These are phyloP conservation scores for Talaromyces trachyspermus DNA, from an alignment of 495 filamentous ascomycete genomes.

Conservation along the genomic window DNA sequence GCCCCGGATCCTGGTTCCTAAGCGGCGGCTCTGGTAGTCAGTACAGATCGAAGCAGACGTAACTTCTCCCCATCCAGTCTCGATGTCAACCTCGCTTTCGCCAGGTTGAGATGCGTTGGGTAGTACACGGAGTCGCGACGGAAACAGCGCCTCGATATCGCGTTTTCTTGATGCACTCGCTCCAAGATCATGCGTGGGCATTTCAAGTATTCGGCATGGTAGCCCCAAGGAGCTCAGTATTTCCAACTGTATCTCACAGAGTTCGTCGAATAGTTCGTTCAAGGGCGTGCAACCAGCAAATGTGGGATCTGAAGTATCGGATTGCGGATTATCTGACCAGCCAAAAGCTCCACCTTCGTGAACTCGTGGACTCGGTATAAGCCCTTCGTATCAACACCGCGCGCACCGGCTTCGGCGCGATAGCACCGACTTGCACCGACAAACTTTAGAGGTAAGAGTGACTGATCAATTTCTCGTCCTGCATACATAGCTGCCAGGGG, in stretches of 20 bases:
- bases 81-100: constrained; percentile 29
- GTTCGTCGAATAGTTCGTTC: constrained; percentile 65
- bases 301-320: constrained; percentile 14
- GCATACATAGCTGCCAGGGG: constrained; percentile 84
- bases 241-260: constrained; percentile 77
- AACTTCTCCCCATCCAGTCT: constrained; percentile 89
- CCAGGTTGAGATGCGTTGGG: constrained; percentile 8
- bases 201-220: constrained; percentile 85
- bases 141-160: constrained; percentile 94
- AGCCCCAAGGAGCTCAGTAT: constrained; percentile 69
- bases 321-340: constrained; percentile 50
- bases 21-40: constrained; percentile 82
- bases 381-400: constrained; percentile 86
- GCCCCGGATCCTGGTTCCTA: constrained; percentile 61
- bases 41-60: constrained; percentile 86
- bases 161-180: constrained; percentile 77
- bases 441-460: constrained; percentile 63
- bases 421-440: constrained; percentile 85
- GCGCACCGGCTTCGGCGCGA: constrained; percentile 84
- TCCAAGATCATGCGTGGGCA: constrained; percentile 83
- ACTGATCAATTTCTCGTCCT: constrained; percentile 53
- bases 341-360: constrained; percentile 97
- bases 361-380: constrained; percentile 99
- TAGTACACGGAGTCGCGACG: constrained; percentile 54
- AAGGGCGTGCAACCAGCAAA: constrained; percentile 14